A percentile compares a stretch with the other conserved stretches of the same genome.
phyloP scores from a whole-genome alignment of 768 basidiomycete species.

The Imleria badia region DNA sequence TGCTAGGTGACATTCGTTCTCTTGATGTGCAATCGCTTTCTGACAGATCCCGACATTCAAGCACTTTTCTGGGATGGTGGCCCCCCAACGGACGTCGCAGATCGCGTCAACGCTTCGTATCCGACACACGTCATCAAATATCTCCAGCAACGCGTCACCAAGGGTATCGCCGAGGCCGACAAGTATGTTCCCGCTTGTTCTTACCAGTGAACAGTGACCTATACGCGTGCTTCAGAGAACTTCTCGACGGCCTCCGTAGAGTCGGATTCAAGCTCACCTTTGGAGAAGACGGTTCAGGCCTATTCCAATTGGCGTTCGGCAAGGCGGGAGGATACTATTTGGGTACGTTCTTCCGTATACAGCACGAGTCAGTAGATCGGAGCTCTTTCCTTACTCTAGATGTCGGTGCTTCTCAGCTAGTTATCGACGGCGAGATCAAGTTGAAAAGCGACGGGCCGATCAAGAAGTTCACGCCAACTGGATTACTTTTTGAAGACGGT shows the following conservation, averaged over 20 bases:
- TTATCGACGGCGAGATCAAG: constrained; percentile 49
- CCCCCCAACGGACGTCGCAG: constrained; percentile 51
- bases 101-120: constrained; percentile 50
- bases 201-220: background rate
- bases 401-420: constrained; percentile 41
- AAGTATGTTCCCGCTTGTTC: constrained; percentile 36
- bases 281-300: constrained; percentile 54
- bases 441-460: constrained; percentile 30
- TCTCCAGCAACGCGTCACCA: constrained; percentile 37
- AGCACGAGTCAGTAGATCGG: background rate
- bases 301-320: constrained; percentile 45
- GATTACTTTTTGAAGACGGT: constrained; percentile 26
- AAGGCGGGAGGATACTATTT: constrained; percentile 68
- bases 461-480: constrained; percentile 35
- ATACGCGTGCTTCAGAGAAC: constrained; percentile 32
- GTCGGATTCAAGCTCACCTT: constrained; percentile 56
- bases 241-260: constrained; percentile 55
- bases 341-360: constrained; percentile 35
- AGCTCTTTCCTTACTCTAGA: constrained; percentile 25
- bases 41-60: constrained; percentile 6
- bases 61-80: constrained; percentile 45
- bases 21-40: constrained; percentile 15
- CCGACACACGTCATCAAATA: constrained; percentile 34
- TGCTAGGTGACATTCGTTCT: constrained; percentile 9
- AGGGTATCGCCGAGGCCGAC: constrained; percentile 53